These are phyloP conservation scores for Elongisporangium senticosum DNA, from an alignment of 352 stramenopile species.

Conservation along the genomic window DNA sequence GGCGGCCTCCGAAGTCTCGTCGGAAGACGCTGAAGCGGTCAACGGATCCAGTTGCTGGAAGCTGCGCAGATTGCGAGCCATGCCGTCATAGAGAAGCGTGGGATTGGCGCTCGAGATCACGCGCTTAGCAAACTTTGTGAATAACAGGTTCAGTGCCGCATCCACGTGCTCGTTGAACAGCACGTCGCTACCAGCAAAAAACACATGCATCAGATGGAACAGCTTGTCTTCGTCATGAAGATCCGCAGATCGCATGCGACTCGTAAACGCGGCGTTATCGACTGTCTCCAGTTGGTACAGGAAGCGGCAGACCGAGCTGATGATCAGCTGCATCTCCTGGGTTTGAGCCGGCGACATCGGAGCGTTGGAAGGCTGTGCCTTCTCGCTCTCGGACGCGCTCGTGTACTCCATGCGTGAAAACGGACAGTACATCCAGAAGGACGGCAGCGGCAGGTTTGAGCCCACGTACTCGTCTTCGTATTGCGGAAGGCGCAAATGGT, in stretches of 20 bases:
- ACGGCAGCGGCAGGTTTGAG: slow-evolving; percentile 55
- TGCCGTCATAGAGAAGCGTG: slow-evolving; percentile 32
- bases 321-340: slow-evolving; percentile 68
- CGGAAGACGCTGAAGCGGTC: background rate
- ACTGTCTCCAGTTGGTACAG: slow-evolving; percentile 45
- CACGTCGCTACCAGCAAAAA: slow-evolving; percentile 67
- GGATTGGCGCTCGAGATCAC: slow-evolving; percentile 12
- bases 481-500: slow-evolving; percentile 52
- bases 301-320: slow-evolving; percentile 62
- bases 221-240: slow-evolving; percentile 61
- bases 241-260: slow-evolving; percentile 1
- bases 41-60: slow-evolving; percentile 37
- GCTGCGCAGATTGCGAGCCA: slow-evolving; percentile 43
- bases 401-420: slow-evolving; percentile 64
- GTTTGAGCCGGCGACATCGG: slow-evolving; percentile 28
- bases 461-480: slow-evolving; percentile 42
- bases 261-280: background rate
- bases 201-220: slow-evolving; percentile 68
- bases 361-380: background rate
- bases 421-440: slow-evolving; percentile 65
- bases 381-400: slow-evolving; percentile 3
- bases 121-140: slow-evolving; percentile 36
- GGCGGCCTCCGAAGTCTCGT: slow-evolving; percentile 5
- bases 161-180: slow-evolving; percentile 68
- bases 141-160: slow-evolving; percentile 34